phyloP scores from a whole-genome alignment of 768 basidiomycete genomes.

The Amanita pseudoporphyria region DNA sequence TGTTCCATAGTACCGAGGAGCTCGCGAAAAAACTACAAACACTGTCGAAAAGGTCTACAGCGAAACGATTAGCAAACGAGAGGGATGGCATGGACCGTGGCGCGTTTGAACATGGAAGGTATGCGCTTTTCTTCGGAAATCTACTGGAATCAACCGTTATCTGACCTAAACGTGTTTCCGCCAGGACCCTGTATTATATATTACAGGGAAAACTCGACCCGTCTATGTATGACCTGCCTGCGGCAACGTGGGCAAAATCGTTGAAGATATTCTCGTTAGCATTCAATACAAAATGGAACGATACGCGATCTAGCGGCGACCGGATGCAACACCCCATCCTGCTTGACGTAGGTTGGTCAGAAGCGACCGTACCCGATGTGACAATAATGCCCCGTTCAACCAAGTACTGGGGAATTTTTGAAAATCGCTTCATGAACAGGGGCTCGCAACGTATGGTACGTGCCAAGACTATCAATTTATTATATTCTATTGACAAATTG shows the following conservation, averaged over 20 bases:
- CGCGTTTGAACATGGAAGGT: constrained; percentile 42
- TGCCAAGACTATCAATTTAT: not conserved
- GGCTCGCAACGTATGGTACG: constrained; percentile 9
- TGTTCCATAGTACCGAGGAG: constrained; percentile 22
- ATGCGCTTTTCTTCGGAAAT: not conserved
- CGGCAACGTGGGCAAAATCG: constrained; percentile 14
- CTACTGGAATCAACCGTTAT: too few species aligned
- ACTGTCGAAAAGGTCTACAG: constrained; percentile 31
- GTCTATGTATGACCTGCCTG: constrained; percentile 13
- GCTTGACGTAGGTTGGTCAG: constrained; percentile 27
- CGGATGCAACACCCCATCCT: constrained; percentile 15
- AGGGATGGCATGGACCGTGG: constrained; percentile 22
- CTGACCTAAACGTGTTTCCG: not conserved
- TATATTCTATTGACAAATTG: not conserved
- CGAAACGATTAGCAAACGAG: constrained; percentile 25
- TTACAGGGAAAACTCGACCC: constrained; percentile 14
- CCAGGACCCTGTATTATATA: constrained; percentile 16
- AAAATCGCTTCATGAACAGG: constrained; percentile 14
- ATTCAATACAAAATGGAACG: constrained; percentile 18
- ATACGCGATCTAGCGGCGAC: constrained; percentile 15
- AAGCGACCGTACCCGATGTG: constrained; percentile 19
- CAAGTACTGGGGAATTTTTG: constrained; percentile 15
- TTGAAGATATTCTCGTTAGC: constrained; percentile 18
- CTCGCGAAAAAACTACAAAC: constrained; percentile 27
- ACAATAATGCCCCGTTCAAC: constrained; percentile 11